These are phyloP conservation scores for Chaetomidium leptoderma DNA, from an alignment of 495 filamentous ascomycete species.

Conservation along the genomic window DNA sequence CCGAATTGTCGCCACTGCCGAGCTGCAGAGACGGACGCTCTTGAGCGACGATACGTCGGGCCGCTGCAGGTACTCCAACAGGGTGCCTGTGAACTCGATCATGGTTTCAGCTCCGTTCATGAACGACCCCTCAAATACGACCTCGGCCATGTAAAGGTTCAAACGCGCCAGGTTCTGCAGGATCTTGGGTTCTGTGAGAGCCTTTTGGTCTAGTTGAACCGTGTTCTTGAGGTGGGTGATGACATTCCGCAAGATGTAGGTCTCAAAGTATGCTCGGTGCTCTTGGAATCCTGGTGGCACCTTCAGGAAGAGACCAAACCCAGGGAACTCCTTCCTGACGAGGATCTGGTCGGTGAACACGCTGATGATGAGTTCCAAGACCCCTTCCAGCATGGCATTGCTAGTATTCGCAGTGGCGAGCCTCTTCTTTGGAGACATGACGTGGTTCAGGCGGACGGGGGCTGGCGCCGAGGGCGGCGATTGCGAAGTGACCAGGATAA, in stretches of 20 bases:
- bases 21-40: constrained; percentile 80
- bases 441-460: constrained; percentile 58
- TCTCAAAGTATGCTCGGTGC: constrained; percentile 90
- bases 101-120: constrained; percentile 74
- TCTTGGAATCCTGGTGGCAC: constrained; percentile 88
- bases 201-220: constrained; percentile 63
- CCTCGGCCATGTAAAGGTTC: constrained; percentile 73
- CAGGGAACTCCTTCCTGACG: constrained; percentile 80
- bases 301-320: constrained; percentile 83
- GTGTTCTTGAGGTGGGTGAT: constrained; percentile 65
- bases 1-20: constrained; percentile 68
- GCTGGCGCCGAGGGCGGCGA: constrained; percentile 51
- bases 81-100: constrained; percentile 78
- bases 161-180: constrained; percentile 82
- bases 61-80: constrained; percentile 83
- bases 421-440: constrained; percentile 54
- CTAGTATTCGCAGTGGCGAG: constrained; percentile 50
- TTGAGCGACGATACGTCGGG: constrained; percentile 78
- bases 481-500: constrained; percentile 77
- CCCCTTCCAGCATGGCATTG: constrained; percentile 66
- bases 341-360: constrained; percentile 82
- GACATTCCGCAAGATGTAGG: constrained; percentile 74
- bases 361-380: constrained; percentile 68
- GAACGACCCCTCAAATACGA: constrained; percentile 94
- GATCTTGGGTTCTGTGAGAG: constrained; percentile 75